Evolutionary conservation across 257 asterid species (phyloP), one percentile per base, ranked within the genome.

Genomic region (Solanum habrochaites): DNA sequence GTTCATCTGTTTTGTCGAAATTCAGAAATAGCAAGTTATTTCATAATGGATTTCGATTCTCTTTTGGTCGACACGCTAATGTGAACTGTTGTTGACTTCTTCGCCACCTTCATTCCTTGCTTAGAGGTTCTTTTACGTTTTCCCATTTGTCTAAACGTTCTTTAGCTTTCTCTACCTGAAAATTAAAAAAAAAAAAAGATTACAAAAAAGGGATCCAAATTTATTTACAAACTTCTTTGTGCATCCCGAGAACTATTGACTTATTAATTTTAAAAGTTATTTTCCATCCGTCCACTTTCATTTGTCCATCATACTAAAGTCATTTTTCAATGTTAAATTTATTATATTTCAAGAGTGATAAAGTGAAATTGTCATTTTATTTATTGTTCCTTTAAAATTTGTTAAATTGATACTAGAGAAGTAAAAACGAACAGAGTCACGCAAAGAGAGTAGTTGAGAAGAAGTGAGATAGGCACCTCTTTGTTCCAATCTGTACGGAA

Each of bases 91-190:
- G 62, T 8, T 43, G 3, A 77, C 15, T 77, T 77, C 10, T 25
- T 29, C 20, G 84, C 25, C 40, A 8, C 11, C 85, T 80, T 80
- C 67, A 80, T 29, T 80, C 43, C 85, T 47, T 80, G 85, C 56
- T 80, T 80, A 93, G 91, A 2, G 96, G 94, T 90, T 90, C 89
- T 78, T 85, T 91, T 40, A 86, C 82, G n/a, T 88, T 93, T 43
- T 90, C 94, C 98, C 97, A 96, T 91, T 75, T 90, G 86, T 91
- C 93, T 88, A 96, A 71, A 25, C 96, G 95, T 60, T 81, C 80
- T 81, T 60, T 91, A 43, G 98, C 96, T 71, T 93, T 94, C 92
- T 94, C 94, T 89, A 96, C 98, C 98, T 94, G 89, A 37, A 90
- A 73, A 70, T 27, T 21, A 9, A 8, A 23, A 62, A n/a, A 6